phyloP scores from a whole-genome alignment of 352 stramenopile species.

The Phytophthora macrochlamydospora region DNA sequence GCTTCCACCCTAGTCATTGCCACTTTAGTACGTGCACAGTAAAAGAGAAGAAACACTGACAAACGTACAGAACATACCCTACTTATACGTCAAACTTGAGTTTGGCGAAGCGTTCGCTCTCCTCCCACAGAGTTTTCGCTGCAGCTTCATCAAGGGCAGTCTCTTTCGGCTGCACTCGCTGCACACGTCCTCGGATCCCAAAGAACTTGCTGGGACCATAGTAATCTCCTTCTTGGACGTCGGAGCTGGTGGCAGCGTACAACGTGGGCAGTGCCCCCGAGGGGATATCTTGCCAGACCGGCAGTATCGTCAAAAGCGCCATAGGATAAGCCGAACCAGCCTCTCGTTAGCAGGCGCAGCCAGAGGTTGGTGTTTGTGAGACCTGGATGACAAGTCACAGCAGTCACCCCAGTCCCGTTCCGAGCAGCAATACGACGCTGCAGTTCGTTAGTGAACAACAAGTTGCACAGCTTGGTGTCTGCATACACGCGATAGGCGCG shows the following conservation, averaged over 20 bases:
- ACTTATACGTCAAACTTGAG: slow-evolving; percentile 23
- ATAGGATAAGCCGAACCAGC: slow-evolving; percentile 13
- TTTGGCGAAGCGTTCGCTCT: slow-evolving; percentile 34
- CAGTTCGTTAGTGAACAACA: slow-evolving; percentile 60
- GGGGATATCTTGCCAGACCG: slow-evolving; percentile 19
- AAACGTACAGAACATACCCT: neutral
- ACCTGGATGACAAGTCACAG: slow-evolving; percentile 44
- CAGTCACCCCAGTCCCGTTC: slow-evolving; percentile 24
- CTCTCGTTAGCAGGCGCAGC: slow-evolving; percentile 13
- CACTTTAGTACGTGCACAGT: too few relatives aligned
- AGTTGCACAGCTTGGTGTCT: slow-evolving; percentile 57
- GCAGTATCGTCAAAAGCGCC: slow-evolving; percentile 2
- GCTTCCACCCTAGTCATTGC: too few relatives aligned
- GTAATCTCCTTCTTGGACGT: slow-evolving; percentile 44
- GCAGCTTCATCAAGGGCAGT: slow-evolving; percentile 20
- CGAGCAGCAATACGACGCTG: slow-evolving; percentile 29
- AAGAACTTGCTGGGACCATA: slow-evolving; percentile 50
- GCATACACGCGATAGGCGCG: slow-evolving; percentile 31
- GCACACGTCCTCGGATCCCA: slow-evolving; percentile 35
- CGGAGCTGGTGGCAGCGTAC: slow-evolving; percentile 38
- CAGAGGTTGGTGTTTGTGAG: slow-evolving; percentile 28
- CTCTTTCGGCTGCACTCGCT: slow-evolving; percentile 20
- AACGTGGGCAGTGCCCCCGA: slow-evolving; percentile 45
- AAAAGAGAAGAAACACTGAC: too few relatives aligned
- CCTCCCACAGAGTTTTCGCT: slow-evolving; percentile 23